phyloP scores from a whole-genome alignment of 805 yeast genomes.

The Allodekkera sacchari region DNA sequence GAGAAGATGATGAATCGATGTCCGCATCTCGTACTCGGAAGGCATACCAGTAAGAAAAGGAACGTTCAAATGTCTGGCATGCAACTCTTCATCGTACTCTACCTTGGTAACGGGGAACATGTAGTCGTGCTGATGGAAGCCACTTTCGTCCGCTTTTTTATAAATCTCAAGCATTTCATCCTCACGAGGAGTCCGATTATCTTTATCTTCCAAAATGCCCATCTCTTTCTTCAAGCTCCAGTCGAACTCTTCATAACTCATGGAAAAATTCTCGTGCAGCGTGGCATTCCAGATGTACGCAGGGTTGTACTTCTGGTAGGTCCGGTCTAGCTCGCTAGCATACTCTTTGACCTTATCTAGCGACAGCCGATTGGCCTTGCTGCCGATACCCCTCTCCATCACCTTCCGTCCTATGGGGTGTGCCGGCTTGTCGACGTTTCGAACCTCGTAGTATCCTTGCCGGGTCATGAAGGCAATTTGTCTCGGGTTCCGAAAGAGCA shows the following conservation, averaged over 20 bases:
- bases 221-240: conserved; percentile 3
- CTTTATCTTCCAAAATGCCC: not conserved
- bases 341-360: no score
- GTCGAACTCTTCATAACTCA: conserved; percentile 2
- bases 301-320: no score
- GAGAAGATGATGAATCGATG: conserved; percentile 3
- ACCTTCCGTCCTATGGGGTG: no score
- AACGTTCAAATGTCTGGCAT: conserved; percentile 3
- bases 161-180: not conserved
- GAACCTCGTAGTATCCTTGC: no score
- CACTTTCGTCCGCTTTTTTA: not conserved
- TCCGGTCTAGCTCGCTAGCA: no score
- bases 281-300: conserved; percentile 1
- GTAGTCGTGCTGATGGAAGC: not conserved
- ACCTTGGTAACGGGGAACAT: conserved; percentile 3
- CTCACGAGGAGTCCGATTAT: conserved; percentile 1
- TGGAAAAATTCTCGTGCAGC: not conserved
- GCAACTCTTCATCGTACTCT: not conserved
- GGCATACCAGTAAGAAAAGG: conserved; percentile 2
- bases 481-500: no score
- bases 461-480: no score
- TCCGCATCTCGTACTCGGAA: not conserved
- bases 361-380: no score
- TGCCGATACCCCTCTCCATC: no score
- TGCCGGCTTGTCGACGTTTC: no score